phyloP scores from a whole-genome alignment of 2,329 filamentous ascomycete genomes.

The Venturia pyrina region DNA sequence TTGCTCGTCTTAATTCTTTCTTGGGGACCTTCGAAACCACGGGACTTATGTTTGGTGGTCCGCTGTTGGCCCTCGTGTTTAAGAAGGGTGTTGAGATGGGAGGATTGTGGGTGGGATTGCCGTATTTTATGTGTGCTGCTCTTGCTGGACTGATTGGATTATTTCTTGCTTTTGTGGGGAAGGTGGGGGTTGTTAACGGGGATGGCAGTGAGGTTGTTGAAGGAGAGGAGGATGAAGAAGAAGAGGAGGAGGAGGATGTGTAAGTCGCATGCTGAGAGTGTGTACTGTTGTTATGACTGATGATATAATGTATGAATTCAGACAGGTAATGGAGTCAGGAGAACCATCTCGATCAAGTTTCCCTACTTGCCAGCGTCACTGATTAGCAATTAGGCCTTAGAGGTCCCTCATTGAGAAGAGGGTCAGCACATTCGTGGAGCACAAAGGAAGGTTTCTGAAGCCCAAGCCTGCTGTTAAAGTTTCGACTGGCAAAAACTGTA shows the following conservation, averaged over 20 bases:
- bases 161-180: neutral
- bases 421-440: too few relatives aligned
- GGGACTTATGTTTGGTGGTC: conserved; percentile 38
- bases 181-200: conserved; percentile 2
- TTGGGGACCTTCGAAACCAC: conserved; percentile 41
- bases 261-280: neutral
- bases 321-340: neutral
- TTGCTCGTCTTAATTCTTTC: conserved; percentile 45
- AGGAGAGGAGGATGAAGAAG: neutral
- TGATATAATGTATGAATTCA: neutral
- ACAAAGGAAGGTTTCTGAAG: too few relatives aligned
- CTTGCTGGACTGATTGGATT: neutral
- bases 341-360: neutral
- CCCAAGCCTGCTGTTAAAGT: too few relatives aligned
- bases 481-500: too few relatives aligned
- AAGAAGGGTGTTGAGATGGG: conserved; percentile 22
- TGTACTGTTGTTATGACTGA: neutral
- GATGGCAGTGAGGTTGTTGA: neutral
- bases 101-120: conserved; percentile 7
- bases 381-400: too few relatives aligned
- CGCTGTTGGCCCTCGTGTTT: conserved; percentile 38
- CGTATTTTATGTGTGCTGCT: conserved; percentile 3
- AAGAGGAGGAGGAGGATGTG: neutral
- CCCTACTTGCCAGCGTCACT: too few relatives aligned
- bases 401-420: too few relatives aligned